phyloP scores from a whole-genome alignment of 2,329 filamentous ascomycete species.

The Colletotrichum liriopes region DNA sequence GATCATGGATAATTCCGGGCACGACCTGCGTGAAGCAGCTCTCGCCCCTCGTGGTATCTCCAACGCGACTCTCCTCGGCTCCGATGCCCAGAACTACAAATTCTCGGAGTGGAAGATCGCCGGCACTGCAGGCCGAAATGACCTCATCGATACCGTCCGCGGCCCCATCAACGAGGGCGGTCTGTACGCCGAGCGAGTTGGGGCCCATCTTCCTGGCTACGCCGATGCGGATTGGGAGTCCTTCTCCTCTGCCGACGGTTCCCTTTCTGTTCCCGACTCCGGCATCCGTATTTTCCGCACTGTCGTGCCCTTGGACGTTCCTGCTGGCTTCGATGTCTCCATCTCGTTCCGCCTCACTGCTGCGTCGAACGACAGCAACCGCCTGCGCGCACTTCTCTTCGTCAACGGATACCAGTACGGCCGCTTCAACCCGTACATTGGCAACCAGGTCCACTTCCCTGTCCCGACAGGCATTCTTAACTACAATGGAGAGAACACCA shows the following conservation, averaged over 20 bases:
- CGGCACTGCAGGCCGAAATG: conserved; percentile 68
- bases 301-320: conserved; percentile 64
- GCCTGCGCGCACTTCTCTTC: conserved; percentile 68
- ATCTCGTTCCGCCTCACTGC: conserved; percentile 69
- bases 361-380: conserved; percentile 56
- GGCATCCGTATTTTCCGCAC: conserved; percentile 72
- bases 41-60: conserved; percentile 67
- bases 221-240: conserved; percentile 62
- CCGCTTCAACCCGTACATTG: conserved; percentile 72
- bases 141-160: conserved; percentile 68
- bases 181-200: conserved; percentile 70
- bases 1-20: conserved; percentile 73
- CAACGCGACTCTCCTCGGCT: conserved; percentile 65
- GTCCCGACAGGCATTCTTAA: conserved; percentile 73
- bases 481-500: conserved; percentile 71
- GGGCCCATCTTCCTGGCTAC: conserved; percentile 72
- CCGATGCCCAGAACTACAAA: conserved; percentile 47
- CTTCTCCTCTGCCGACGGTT: conserved; percentile 49
- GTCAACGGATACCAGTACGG: conserved; percentile 79
- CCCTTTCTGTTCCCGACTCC: conserved; percentile 61
- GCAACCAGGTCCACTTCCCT: conserved; percentile 73
- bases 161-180: conserved; percentile 72
- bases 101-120: conserved; percentile 73
- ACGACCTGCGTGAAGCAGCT: conserved; percentile 67
- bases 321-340: conserved; percentile 67